phyloP scores from a whole-genome alignment of 257 asterid species.

The Nicotiana obtusifolia region DNA sequence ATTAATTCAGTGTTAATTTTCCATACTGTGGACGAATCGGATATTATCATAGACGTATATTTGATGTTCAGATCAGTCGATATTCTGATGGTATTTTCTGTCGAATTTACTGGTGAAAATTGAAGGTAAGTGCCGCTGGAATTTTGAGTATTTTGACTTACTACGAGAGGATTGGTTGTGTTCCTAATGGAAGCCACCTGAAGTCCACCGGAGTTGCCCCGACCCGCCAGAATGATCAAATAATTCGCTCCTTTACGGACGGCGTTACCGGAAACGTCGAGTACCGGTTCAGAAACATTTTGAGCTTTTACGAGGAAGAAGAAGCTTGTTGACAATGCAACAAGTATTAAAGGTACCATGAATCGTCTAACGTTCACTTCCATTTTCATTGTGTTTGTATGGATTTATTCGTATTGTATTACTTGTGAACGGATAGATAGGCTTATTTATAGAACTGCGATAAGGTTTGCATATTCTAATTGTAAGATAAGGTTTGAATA shows the following conservation, averaged over 20 bases:
- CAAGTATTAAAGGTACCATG: neutral
- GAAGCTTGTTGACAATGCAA: neutral
- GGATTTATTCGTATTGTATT: too few relatives aligned
- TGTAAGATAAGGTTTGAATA: too few relatives aligned
- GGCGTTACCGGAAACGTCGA: neutral
- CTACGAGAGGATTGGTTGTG: neutral
- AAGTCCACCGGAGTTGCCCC: neutral
- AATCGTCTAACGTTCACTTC: neutral
- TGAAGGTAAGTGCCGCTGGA: neutral
- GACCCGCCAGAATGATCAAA: neutral
- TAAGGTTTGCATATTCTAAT: too few relatives aligned
- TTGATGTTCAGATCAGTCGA: slow-evolving; percentile 2
- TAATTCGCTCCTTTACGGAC: neutral
- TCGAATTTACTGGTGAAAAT: neutral
- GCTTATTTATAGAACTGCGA: neutral
- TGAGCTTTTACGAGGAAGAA: neutral
- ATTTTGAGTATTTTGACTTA: neutral
- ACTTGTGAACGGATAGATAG: neutral
- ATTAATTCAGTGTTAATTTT: neutral
- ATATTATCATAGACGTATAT: neutral
- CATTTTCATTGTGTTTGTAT: neutral
- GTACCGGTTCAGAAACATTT: neutral
- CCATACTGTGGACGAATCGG: slow-evolving; percentile 9
- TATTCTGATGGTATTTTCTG: neutral
- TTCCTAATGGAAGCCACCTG: neutral